Percentiles rank a stretch among this genome's conserved stretches.
Evolutionary conservation across 23 red algal genomes (phyloP).

Genomic region (Pyropia yezoensis): DNA sequence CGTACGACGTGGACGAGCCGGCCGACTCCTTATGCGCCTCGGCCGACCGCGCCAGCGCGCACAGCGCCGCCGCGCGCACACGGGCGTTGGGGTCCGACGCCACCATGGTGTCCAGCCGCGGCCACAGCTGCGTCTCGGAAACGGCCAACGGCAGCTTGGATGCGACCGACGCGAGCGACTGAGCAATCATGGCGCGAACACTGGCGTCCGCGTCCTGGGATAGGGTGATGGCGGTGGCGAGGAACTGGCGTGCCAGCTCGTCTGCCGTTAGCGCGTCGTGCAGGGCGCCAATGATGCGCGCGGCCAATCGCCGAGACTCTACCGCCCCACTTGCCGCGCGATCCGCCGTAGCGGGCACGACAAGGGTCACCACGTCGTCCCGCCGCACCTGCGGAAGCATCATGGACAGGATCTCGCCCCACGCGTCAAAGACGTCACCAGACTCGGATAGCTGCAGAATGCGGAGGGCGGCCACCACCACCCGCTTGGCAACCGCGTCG

Average conservation of each 20-base stretch:
- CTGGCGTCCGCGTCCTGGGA: slow-evolving; percentile 61
- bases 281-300: slow-evolving; percentile 61
- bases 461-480: slow-evolving; percentile 57
- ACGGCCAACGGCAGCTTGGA: slow-evolving; percentile 56
- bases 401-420: slow-evolving; percentile 86
- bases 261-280: slow-evolving; percentile 52
- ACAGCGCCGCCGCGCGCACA: slow-evolving; percentile 53
- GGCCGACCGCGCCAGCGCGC: slow-evolving; percentile 44
- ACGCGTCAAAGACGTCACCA: slow-evolving; percentile 77
- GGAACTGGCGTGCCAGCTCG: slow-evolving; percentile 56
- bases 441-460: slow-evolving; percentile 61
- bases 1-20: slow-evolving; percentile 25
- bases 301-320: slow-evolving; percentile 57
- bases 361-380: slow-evolving; percentile 47
- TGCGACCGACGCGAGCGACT: slow-evolving; percentile 44
- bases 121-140: slow-evolving; percentile 59
- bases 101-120: slow-evolving; percentile 47
- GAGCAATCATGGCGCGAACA: slow-evolving; percentile 71
- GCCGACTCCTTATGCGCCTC: slow-evolving; percentile 47
- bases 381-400: slow-evolving; percentile 73
- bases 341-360: slow-evolving; percentile 60
- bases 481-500: slow-evolving; percentile 45
- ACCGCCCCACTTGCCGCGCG: slow-evolving; percentile 54
- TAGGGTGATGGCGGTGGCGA: slow-evolving; percentile 47
- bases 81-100: slow-evolving; percentile 34